A percentile compares a stretch with the other conserved stretches of the same genome.
phyloP scores from a whole-genome alignment of 2,329 filamentous ascomycete species.

The Fusarium austroafricanum region DNA sequence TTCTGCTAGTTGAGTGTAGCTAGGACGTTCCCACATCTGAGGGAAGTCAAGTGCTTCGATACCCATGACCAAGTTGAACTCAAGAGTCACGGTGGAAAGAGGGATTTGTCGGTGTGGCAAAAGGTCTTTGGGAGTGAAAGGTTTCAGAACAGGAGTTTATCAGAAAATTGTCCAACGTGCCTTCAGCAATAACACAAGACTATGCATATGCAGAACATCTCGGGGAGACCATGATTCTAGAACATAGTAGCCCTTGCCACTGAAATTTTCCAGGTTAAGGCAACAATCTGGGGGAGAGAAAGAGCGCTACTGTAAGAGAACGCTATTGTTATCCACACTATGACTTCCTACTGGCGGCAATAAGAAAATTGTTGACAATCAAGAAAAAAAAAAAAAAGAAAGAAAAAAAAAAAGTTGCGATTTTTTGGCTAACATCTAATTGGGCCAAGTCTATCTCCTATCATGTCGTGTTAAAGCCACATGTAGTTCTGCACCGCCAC shows the following conservation, averaged over 20 bases:
- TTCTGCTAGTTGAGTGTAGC: constrained; percentile 70
- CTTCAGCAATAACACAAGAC: constrained; percentile 28
- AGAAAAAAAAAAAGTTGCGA: constrained; percentile 11
- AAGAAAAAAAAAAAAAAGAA: constrained; percentile 10
- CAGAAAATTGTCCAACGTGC: constrained; percentile 4
- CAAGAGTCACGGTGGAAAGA: background rate
- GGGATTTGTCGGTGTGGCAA: constrained; percentile 23
- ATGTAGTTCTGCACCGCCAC: constrained; percentile 19
- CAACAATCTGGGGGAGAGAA: constrained; percentile 19
- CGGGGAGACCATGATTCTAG: constrained; percentile 19
- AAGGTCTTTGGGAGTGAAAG: background rate
- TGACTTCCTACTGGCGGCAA: constrained; percentile 13
- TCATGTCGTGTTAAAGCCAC: constrained; percentile 22
- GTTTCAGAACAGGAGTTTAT: constrained; percentile 1
- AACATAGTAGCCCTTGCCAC: constrained; percentile 21
- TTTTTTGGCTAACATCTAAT: constrained; percentile 29
- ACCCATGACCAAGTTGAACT: constrained; percentile 41
- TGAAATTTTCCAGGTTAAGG: constrained; percentile 12
- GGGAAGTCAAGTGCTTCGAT: constrained; percentile 71
- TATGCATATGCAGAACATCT: constrained; percentile 34
- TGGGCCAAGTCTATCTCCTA: constrained; percentile 20
- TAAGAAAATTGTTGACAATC: constrained; percentile 15
- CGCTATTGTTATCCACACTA: constrained; percentile 16
- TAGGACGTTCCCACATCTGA: constrained; percentile 83
- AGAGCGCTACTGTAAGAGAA: background rate